Conservation (phyloP, 1,284 basidiomycete species). For the Cutaneotrichosporon sp. region DNA sequence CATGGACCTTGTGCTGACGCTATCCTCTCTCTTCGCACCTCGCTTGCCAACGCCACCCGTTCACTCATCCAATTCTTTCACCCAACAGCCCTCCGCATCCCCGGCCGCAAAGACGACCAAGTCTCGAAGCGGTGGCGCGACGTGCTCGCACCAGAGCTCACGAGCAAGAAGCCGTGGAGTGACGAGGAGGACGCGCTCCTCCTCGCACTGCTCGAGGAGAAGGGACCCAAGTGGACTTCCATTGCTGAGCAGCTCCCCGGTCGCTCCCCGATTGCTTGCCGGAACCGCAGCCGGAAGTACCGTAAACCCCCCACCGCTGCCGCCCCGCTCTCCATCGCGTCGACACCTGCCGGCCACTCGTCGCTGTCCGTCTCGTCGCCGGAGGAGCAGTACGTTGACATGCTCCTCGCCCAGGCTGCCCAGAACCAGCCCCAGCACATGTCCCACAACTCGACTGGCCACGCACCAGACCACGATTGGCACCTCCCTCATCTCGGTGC, state of each 20-base stretch:
- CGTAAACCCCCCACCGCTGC: constrained; percentile 7
- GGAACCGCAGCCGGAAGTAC: constrained; percentile 26
- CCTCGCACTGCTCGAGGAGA: constrained; percentile 23
- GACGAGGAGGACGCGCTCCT: constrained; percentile 27
- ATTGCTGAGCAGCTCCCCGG: constrained; percentile 30
- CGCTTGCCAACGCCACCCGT: background rate
- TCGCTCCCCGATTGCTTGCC: constrained; percentile 27
- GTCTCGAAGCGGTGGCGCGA: constrained; percentile 33
- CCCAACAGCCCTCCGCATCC: constrained; percentile 25
- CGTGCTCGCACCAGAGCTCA: constrained; percentile 29
- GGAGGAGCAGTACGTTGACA: constrained; percentile 1
- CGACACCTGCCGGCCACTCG: constrained; percentile 1
- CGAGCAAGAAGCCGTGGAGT: constrained; percentile 28
- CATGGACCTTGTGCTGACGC: constrained; percentile 3
- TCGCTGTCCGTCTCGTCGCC: constrained; percentile 2
- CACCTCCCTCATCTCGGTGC: background rate
- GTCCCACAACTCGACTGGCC: background rate
- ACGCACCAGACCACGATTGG: constrained; percentile 9
- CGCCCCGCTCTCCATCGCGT: background rate
- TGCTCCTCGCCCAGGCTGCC: background rate
- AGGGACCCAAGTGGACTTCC: constrained; percentile 29
- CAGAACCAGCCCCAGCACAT: background rate
- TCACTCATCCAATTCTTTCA: background rate
- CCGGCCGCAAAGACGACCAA: constrained; percentile 34
- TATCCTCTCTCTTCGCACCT: background rate